These are phyloP conservation scores for Pseudohyphozyma bogoriensis DNA, from an alignment of 768 basidiomycete genomes.

Conservation along the genomic window DNA sequence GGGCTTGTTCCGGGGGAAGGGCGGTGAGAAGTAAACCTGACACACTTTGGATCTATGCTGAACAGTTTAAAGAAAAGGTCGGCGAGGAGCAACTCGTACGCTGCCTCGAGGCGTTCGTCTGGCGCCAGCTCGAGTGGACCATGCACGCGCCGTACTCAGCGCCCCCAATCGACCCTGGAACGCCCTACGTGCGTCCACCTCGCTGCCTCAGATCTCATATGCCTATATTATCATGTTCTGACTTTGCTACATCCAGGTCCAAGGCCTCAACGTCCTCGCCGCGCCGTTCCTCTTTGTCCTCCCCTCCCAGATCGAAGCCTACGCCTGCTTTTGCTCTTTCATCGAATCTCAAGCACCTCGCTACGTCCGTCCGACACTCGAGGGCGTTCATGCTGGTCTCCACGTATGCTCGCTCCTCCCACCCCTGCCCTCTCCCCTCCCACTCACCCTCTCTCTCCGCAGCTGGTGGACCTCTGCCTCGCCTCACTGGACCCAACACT, in stretches of 20 bases:
- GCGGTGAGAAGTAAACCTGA: too few relatives aligned
- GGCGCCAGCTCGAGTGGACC: constrained; percentile 69
- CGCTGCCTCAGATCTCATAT: too few relatives aligned
- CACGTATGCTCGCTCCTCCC: constrained; percentile 50
- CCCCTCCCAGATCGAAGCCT: constrained; percentile 97
- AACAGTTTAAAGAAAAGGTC: constrained; percentile 92
- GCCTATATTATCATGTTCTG: too few relatives aligned
- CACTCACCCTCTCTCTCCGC: background rate
- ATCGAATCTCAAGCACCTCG: constrained; percentile 88
- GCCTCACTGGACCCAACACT: constrained; percentile 83
- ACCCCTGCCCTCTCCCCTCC: background rate
- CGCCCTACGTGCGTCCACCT: background rate
- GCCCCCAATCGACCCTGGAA: constrained; percentile 9
- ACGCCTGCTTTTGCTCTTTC: constrained; percentile 90
- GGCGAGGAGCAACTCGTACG: constrained; percentile 94
- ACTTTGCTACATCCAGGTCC: constrained; percentile 59
- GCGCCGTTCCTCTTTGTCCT: constrained; percentile 96
- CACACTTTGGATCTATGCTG: too few relatives aligned
- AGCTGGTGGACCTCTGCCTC: constrained; percentile 88
- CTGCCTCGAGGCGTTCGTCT: constrained; percentile 94
- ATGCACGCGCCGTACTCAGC: background rate
- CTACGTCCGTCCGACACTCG: constrained; percentile 93
- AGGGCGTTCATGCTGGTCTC: constrained; percentile 88
- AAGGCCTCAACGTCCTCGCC: constrained; percentile 94
- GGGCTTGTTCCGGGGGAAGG: too few relatives aligned